Percentiles rank a stretch among this genome's conserved stretches.
Evolutionary conservation across 495 filamentous ascomycete species (phyloP).

Genomic region (Chlorociboria aeruginascens): DNA sequence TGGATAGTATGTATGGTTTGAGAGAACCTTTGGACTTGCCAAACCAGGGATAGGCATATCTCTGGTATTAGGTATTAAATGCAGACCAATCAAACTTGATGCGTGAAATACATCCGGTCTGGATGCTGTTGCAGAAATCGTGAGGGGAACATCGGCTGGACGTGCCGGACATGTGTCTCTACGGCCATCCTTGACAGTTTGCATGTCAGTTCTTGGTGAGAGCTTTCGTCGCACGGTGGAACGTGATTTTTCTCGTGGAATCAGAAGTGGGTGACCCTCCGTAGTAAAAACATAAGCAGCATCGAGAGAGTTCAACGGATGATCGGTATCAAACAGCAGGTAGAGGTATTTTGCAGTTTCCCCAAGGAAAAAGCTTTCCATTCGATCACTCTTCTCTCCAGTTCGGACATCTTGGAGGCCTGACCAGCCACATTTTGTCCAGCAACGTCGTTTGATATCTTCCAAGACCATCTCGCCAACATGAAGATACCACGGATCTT

Average conservation of each 20-base stretch:
- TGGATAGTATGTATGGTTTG: constrained; percentile 79
- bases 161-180: constrained; percentile 46
- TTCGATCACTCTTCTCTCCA: constrained; percentile 83
- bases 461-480: constrained; percentile 89
- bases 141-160: constrained; percentile 45
- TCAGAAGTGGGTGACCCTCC: constrained; percentile 86
- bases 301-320: constrained; percentile 81
- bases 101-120: constrained; percentile 87
- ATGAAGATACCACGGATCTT: constrained; percentile 91
- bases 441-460: constrained; percentile 82
- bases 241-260: constrained; percentile 42
- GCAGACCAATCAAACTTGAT: constrained; percentile 70
- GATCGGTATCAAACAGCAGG: constrained; percentile 71
- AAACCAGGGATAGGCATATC: background rate
- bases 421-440: constrained; percentile 90
- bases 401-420: constrained; percentile 86
- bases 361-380: constrained; percentile 98
- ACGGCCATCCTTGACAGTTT: background rate
- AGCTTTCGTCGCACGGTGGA: background rate
- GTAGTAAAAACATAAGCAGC: constrained; percentile 87
- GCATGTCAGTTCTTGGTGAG: constrained; percentile 1
- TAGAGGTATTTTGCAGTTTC: constrained; percentile 95
- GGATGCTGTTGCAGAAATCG: constrained; percentile 67
- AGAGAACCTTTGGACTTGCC: constrained; percentile 16
- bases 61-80: constrained; percentile 50